Evolutionary conservation across 352 stramenopile species (phyloP), one percentile per base, ranked within the genome.

Genomic region (Phytophthora colocasiae): DNA sequence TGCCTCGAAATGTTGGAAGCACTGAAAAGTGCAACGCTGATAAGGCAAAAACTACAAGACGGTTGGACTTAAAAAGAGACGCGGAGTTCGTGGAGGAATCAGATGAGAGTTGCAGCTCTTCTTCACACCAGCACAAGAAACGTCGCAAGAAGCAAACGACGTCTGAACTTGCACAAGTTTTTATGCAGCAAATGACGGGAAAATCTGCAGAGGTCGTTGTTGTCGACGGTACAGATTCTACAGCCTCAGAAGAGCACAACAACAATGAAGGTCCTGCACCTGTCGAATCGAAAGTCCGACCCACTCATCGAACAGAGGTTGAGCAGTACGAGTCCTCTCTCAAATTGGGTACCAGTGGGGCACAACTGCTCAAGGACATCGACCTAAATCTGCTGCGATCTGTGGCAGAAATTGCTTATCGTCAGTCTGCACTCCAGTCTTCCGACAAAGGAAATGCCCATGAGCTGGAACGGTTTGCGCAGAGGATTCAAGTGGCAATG

Each of bases 311-410:
- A 2, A 40, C 54, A 15, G 41, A 52, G 47, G 32, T 54, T 17
- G 43, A 54, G 22, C 32, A 54, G 22, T 62, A 62, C 31, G 54
- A 54, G 22, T 26, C 34, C 12, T 44, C 54, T 36, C 44, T 62
- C 27, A 54, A 62, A 24, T 14, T 39, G 41, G 52, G 12, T 22
- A 34, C 19, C 10, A 14, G 9, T 32, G 9, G 22, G 11, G 41
- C 43, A 17, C 54, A 62, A 31, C 19, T 62, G 19, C 43, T 62
- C 11, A 63, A 58, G 24, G 40, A 60, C 8, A 15, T 62, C 43
- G 54, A 62, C 32, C 15, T 62, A 14, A 62, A 54, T 14, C 45
- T 62, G 10, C 22, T 62, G 8, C 43, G 54, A 22, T 62, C 54
- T 32, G 43, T 62, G 32, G 43, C 54, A 27, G 54, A 54, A 47